Evolutionary conservation across 1,284 basidiomycete genomes (phyloP), one percentile per base, ranked within the genome.

Genomic region (Irpex lacteus): DNA sequence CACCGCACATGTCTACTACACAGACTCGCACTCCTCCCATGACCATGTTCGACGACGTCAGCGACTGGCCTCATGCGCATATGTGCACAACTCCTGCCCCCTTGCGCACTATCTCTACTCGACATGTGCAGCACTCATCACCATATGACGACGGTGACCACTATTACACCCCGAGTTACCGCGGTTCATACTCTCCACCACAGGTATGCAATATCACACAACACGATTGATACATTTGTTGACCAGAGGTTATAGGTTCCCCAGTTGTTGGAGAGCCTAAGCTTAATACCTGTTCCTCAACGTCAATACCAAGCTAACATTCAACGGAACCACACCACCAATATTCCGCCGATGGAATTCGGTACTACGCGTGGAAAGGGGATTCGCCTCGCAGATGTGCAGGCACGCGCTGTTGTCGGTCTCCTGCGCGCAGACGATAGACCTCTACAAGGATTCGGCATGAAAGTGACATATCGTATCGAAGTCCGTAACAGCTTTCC

Each of bases 401-500:
- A 57, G 36, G 38, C 61, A 19, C 58, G 61, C 2, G 56, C 47
- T 15, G 60, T 60, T 18, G 18, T 32, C 6, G 62, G 62, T 11
- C 65, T 66, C 9, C 52, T 8, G 2, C 52, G 47, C 15, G 61
- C 65, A 3, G 65, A 66, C 5, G 65, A 66, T 44, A 11, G 59
- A 38, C 61, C 59, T 18, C 54, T 66, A 32, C 52, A 63, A 21
- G 65, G 65, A 8, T 66, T 66, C 50, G 65, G 65, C 8, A 60
- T 44, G 2, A 66, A 66, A 36, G 65, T 66, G 19, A 66, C 65
- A 5, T 66, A 66, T 37, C 61, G 65, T 3, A 59, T 66, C 19
- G 65, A 66, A 62, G 65, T 63, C 36, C 37, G 38, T 53, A n/a
- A 11, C 6, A 18, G 15, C 15, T 44, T 15, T 44, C 32, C 18